Base-by-base conservation (phyloP, 306 rosid species). In the Fragaria nilgerrensis region DNA sequence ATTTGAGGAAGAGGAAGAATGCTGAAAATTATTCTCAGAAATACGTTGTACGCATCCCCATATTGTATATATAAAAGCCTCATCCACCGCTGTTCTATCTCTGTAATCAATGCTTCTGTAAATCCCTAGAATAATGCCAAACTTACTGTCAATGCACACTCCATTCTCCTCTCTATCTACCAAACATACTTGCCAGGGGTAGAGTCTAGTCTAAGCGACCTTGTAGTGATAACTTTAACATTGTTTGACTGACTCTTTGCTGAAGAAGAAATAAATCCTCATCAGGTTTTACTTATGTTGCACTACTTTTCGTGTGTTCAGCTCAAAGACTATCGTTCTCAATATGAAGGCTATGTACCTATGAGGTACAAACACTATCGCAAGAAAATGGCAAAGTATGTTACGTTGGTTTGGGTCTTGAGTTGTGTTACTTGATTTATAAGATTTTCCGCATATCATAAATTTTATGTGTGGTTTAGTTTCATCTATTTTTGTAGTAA, bases 341-440 rank as follows among this genome's bases (percentile, higher is more conserved):
- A 81, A 36, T 95, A 95, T 59, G 97, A 95, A 86, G 86, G 92
- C 78, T 90, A 95, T 81, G 93, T 95, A 72, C 98, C 98, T 45
- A 95, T 95, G 98, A 92, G 89, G 87, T 90, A 89, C 93, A 89
- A 90, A 81, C 86, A 76, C 22, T 95, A 95, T 81, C 84, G 84
- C 93, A 95, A 89, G 87, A 88, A 88, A 85, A 92, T 94, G 95
- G 85, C 87, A 3, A 90, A 92, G 98, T 95, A 85, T 70, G 89
- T 84, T 72, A 65, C 43, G 80, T 79, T 81, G 53, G 27, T 73
- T 45, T 15, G 63, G 83, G 32, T 72, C 78, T 34, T 74, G 68
- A n/a, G 48, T 78, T 75, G 50, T 29, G 20, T 64, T 62, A 66
- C 81, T 70, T 77, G 34, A 9, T 80, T 68, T 68, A 55, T 70